These are phyloP conservation scores for Coemansia sp. DNA, from an alignment of 192 early-diverging fungal species.

Conservation along the genomic window DNA sequence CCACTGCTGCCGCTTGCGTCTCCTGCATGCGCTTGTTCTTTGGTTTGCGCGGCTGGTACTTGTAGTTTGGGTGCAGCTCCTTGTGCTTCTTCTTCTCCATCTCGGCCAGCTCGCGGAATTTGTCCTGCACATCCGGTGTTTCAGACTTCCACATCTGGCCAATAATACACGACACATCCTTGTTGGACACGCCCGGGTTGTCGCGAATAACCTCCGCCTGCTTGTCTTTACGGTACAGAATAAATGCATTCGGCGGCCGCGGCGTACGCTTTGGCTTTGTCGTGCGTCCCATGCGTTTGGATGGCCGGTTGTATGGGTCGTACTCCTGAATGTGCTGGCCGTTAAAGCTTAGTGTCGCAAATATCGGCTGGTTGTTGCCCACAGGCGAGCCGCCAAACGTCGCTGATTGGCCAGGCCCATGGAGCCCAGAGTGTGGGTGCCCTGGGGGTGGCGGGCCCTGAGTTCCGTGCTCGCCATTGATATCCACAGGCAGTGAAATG, in stretches of 20 bases:
- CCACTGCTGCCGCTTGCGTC: constrained; percentile 25
- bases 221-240: constrained; percentile 59
- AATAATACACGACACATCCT: constrained; percentile 59
- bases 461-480: constrained; percentile 25
- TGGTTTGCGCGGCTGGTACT: constrained; percentile 59
- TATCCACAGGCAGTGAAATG: constrained; percentile 41
- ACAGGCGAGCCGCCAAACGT: constrained; percentile 43
- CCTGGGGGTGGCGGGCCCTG: constrained; percentile 15
- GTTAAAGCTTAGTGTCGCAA: constrained; percentile 44
- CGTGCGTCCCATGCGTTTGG: constrained; percentile 35
- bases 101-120: constrained; percentile 56
- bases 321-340: constrained; percentile 51
- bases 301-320: constrained; percentile 40
- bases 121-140: constrained; percentile 47
- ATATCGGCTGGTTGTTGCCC: constrained; percentile 42
- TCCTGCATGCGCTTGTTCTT: constrained; percentile 53
- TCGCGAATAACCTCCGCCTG: constrained; percentile 56
- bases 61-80: constrained; percentile 57
- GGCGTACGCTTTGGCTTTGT: constrained; percentile 57
- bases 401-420: constrained; percentile 29
- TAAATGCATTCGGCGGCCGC: constrained; percentile 57
- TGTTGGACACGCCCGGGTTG: constrained; percentile 57
- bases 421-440: constrained; percentile 25
- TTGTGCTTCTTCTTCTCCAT: constrained; percentile 57
- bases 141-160: constrained; percentile 60